Evolutionary conservation across 1,139 yeast genomes (phyloP).

Genomic region (Sugiyamaella pinicola): DNA sequence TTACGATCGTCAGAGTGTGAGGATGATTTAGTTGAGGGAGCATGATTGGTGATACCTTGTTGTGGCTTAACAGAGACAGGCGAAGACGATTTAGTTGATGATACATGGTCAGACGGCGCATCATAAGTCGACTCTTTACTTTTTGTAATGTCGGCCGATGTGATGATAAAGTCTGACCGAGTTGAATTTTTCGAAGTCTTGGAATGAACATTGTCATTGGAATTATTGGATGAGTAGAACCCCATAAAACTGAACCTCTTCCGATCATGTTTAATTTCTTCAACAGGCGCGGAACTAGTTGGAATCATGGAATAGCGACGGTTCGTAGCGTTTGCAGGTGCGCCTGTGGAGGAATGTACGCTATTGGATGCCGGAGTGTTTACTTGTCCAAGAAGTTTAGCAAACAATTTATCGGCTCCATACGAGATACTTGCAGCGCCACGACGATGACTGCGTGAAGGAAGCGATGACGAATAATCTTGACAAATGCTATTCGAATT

Average conservation of each 20-base stretch:
- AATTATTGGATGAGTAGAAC: slow-evolving; percentile 24
- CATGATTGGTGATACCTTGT: background rate
- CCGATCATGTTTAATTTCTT: slow-evolving; percentile 26
- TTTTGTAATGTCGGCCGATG: slow-evolving; percentile 3
- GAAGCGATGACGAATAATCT: slow-evolving; percentile 10
- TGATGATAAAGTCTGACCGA: slow-evolving; percentile 5
- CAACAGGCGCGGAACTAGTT: slow-evolving; percentile 19
- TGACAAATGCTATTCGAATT: background rate
- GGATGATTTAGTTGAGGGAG: background rate
- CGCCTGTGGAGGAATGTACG: slow-evolving; percentile 7
- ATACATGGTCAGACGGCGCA: background rate
- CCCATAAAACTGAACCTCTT: slow-evolving; percentile 36
- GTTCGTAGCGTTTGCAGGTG: background rate
- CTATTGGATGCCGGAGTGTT: slow-evolving; percentile 9
- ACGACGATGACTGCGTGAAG: slow-evolving; percentile 30
- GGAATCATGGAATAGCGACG: slow-evolving; percentile 30
- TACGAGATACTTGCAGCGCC: slow-evolving; percentile 38
- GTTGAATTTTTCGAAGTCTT: slow-evolving; percentile 17
- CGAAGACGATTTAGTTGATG: background rate
- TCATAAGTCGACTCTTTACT: background rate
- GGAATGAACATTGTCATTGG: slow-evolving; percentile 5
- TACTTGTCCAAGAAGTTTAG: slow-evolving; percentile 34
- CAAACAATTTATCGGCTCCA: slow-evolving; percentile 36
- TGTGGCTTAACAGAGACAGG: slow-evolving; percentile 7
- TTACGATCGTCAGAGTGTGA: slow-evolving; percentile 27